Evolutionary conservation across 202 grass and related monocot genomes (phyloP), one percentile per base, ranked within the genome.

Genomic region (Elaeis oleifera): DNA sequence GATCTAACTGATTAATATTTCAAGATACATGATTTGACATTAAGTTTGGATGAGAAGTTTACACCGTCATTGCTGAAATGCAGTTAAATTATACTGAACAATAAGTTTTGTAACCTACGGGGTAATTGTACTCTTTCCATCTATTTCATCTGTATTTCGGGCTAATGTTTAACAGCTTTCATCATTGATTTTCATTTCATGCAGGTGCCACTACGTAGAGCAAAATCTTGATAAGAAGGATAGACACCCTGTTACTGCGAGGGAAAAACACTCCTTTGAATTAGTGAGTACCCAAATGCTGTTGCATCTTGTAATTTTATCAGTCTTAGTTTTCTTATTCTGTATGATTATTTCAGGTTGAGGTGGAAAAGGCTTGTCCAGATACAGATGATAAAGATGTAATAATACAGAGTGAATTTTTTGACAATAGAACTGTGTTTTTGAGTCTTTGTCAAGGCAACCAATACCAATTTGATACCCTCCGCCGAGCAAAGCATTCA

Each of bases 391-490:
- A 90, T 49, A 69, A 64, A 67, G 90, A 95, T 74, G 73, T 74
- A 56, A 74, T 52, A 75, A 87, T 79, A 26, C 77, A 87, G 60
- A 90, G 86, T 64, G 77, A 84, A 81, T 85, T 87, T 77, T 90
- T 95, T 78, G 90, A 95, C 64, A 67, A 69, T 50, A 84, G 90
- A 77, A 82, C 78, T 8, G 90, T 83, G 55, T 86, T 95, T 79
- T 67, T 95, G 70, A 74, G 78, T 61, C 76, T 90, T 28, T 95
- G 90, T 65, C 90, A 95, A 71, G 83, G 74, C 56, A 84, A 80
- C 29, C 78, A 75, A 61, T 95, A 90, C 67, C 90, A 95, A 60
- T 95, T 90, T 87, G 90, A 95, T 79, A 90, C 83, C 58, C 80
- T 95, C 20, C 78, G 90, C 50, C 71, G 90, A 16, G 90, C 90